Evolutionary conservation across 2,329 filamentous ascomycete species (phyloP), one percentile per base, ranked within the genome.

Genomic region (Kalaharituber pfeilii): DNA sequence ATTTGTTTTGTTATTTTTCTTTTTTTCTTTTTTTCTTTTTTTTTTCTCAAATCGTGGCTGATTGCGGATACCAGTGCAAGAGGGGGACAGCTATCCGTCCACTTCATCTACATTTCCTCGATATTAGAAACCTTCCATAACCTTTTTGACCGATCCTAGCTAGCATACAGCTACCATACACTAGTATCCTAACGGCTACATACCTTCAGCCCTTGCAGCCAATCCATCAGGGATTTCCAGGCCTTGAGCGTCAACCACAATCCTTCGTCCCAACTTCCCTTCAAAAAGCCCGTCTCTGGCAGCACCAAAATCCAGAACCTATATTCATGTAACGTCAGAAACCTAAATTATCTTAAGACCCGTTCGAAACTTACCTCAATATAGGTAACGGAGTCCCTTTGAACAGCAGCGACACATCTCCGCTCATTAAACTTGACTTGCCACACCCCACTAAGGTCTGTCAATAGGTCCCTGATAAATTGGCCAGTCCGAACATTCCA

Each of bases 301-400:
- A 60, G 91, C 91, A 56, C 91, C 91, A 69, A 96, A 98, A 70
- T 98, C 91, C 57, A 98, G 82, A 61, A 98, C 89, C 91, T 96
- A 61, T 8, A 57, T 53, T 13, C 42, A 30, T 53, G 30, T 45
- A 27, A 44, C n/a, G n/a, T n/a, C n/a, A n/a, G n/a, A n/a, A n/a
- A n/a, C n/a, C 65, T 74, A 66, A 72, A 68, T 18, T 57, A 53
- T 45, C 33, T 30, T 9, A n/a, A n/a, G n/a, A n/a, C n/a, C n/a
- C n/a, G n/a, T n/a, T n/a, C n/a, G n/a, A n/a, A n/a, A n/a, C 80
- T 72, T 68, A 94, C 91, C 79, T 98, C 91, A 56, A 98, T 87
- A 68, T 94, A 98, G 20, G 91, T 98, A 63, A 94, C 71, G 64
- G 80, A 82, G 61, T 94, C 86, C 54, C 91, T 79, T 72, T 98